Percentiles rank a stretch among this genome's conserved stretches.
These are phyloP conservation scores for Amaranthus cruentus DNA, from an alignment of 148 eudicot genomes.

Conservation along the genomic window DNA sequence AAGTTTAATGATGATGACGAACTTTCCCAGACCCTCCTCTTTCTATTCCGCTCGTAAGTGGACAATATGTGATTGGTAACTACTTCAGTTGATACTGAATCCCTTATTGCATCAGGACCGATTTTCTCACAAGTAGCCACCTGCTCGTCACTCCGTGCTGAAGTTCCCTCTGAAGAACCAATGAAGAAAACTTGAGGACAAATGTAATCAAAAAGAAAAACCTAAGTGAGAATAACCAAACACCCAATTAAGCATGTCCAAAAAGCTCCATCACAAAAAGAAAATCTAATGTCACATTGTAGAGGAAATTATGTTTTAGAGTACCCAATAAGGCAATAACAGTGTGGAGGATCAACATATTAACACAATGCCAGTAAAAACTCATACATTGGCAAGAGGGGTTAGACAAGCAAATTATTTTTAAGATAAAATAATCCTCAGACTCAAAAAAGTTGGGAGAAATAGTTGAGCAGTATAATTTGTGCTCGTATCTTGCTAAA, in stretches of 20 bases:
- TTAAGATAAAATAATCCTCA: background rate
- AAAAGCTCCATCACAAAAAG: conserved; percentile 2
- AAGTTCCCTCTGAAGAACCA: conserved; percentile 18
- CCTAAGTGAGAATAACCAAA: background rate
- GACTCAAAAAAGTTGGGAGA: background rate
- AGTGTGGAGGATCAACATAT: too few species aligned
- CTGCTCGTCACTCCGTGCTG: conserved; percentile 22
- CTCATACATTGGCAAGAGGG: background rate
- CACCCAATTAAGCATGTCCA: background rate
- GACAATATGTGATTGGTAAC: conserved; percentile 29
- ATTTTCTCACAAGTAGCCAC: conserved; percentile 22
- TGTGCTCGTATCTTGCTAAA: background rate
- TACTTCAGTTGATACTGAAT: conserved; percentile 19
- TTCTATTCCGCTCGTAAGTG: conserved; percentile 37
- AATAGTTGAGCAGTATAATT: background rate
- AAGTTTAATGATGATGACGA: conserved; percentile 68
- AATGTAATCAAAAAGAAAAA: background rate
- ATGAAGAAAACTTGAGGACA: background rate
- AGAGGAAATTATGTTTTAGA: background rate
- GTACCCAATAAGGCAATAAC: too few species aligned
- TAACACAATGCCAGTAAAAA: too few species aligned
- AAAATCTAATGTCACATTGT: background rate
- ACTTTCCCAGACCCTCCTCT: conserved; percentile 64
- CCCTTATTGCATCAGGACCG: conserved; percentile 21
- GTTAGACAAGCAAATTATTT: background rate